Base-by-base conservation (phyloP, 805 yeast species). In the Ogataea degrootiae region DNA sequence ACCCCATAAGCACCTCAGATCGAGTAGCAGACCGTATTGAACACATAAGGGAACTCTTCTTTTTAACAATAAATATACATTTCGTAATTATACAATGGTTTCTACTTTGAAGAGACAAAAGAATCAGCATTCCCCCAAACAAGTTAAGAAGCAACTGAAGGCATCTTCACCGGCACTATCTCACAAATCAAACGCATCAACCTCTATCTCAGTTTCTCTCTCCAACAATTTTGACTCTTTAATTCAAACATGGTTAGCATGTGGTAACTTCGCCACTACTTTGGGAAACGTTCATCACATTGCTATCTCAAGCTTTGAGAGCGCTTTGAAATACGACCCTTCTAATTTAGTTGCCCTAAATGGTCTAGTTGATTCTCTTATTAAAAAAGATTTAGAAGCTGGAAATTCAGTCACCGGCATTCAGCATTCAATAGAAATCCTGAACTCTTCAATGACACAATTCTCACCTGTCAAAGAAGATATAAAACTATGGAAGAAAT, bases 261-360 rank as follows among this genome's bases (percentile, higher is more conserved):
- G 75, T 45, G 82, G 79, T 4, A 59, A 64, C 19, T 72, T 79
- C 53, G 79, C 81, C 11, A 55, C 63, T 22, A 57, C 72, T 2
- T 54, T 76, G 41, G 77, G 75, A 5, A 55, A 69, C 5, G 58
- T 52, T 22, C 50, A 62, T 8, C 56, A 63, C 2, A 55, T 68
- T n/a, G 78, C 80, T 4, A 68, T 74, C 36, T 65, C 62, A 35
- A 65, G 76, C 22, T 77, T 61, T 51, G 77, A 74, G 50, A 56
- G 58, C 16, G 80, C 76, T 1, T 62, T 76, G 9, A 61, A 56
- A 38, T 72, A 72, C 37, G 72, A 72, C 34, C 74, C 77, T 1
- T 56, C 69, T 15, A 69, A 70, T 50, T 51, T 61, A 15, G 53
- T 53, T 2, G 80, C 79, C 1, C 60, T 78, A 17, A 60, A 68